phyloP scores from a whole-genome alignment of 208 protist genomes.

The Trypanosomatidae sp. region DNA sequence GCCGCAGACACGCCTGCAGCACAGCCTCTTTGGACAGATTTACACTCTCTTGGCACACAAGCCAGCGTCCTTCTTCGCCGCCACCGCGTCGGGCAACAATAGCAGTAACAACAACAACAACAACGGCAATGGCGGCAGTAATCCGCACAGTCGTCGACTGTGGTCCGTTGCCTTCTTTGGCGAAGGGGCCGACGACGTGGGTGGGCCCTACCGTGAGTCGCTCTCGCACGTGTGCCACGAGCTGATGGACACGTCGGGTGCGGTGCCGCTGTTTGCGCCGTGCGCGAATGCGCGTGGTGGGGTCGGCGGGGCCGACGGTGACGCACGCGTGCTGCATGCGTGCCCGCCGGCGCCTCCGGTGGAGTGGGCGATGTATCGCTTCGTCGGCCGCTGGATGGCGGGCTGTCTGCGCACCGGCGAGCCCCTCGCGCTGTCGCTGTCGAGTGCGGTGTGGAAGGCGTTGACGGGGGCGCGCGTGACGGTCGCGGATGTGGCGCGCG shows the following conservation, averaged over 20 bases:
- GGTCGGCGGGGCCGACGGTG: too few species aligned
- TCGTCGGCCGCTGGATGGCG: conserved; percentile 90
- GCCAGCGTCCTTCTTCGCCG: conserved; percentile 40
- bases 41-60: conserved; percentile 56
- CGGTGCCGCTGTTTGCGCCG: conserved; percentile 77
- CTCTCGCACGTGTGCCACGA: conserved; percentile 84
- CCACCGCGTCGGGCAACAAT: too few species aligned
- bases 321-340: too few species aligned
- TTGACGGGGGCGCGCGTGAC: conserved; percentile 56
- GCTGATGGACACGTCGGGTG: conserved; percentile 72
- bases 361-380: conserved; percentile 72
- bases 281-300: conserved; percentile 60
- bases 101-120: too few species aligned
- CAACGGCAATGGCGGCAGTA: too few species aligned
- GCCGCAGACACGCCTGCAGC: conserved; percentile 22
- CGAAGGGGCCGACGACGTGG: conserved; percentile 89
- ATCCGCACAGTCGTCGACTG: conserved; percentile 62
- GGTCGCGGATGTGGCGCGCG: conserved; percentile 31
- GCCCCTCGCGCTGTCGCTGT: conserved; percentile 86
- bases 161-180: conserved; percentile 82
- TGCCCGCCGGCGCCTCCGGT: conserved; percentile 17
- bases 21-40: conserved; percentile 84
- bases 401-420: conserved; percentile 86
- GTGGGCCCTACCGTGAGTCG: conserved; percentile 87
- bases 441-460: conserved; percentile 84